A percentile compares a stretch with the other conserved stretches of the same genome.
Evolutionary conservation across 352 stramenopile genomes (phyloP).

Genomic region (Phytophthora chlamydospora): DNA sequence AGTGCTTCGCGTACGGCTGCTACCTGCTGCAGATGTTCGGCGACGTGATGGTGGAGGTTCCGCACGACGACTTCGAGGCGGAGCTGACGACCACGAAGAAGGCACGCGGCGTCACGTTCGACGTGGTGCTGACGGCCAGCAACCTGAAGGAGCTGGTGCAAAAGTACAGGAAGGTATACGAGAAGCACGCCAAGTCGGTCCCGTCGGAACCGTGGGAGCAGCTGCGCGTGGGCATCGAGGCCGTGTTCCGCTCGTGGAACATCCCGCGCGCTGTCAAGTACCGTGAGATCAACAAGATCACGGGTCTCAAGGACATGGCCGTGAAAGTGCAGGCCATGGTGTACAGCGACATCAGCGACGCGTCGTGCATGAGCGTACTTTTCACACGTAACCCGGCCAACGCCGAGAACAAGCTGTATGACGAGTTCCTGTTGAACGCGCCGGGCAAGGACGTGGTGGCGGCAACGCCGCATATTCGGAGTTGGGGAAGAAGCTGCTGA

Average conservation of each 20-base stretch:
- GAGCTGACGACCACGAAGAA: slow-evolving; percentile 33
- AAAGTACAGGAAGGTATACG: too few relatives aligned
- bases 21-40: slow-evolving; percentile 36
- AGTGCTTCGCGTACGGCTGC: slow-evolving; percentile 33
- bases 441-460: slow-evolving; percentile 10
- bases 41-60: slow-evolving; percentile 33
- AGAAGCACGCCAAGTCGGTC: slow-evolving; percentile 3
- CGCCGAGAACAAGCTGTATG: slow-evolving; percentile 9
- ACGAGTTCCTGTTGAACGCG: slow-evolving; percentile 11
- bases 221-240: slow-evolving; percentile 14
- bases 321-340: slow-evolving; percentile 13
- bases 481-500: slow-evolving; percentile 3
- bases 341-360: not conserved
- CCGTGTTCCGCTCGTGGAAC: slow-evolving; percentile 15
- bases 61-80: slow-evolving; percentile 34
- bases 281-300: slow-evolving; percentile 14
- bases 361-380: slow-evolving; percentile 8
- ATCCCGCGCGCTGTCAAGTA: slow-evolving; percentile 12
- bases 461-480: slow-evolving; percentile 15
- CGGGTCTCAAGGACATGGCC: slow-evolving; percentile 9
- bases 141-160: slow-evolving; percentile 12
- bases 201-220: slow-evolving; percentile 8
- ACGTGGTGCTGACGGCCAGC: slow-evolving; percentile 27
- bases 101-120: slow-evolving; percentile 24
- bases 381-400: slow-evolving; percentile 7